These are phyloP conservation scores for Phanerodontia chrysosporium DNA, from an alignment of 768 basidiomycete species.

Conservation along the genomic window DNA sequence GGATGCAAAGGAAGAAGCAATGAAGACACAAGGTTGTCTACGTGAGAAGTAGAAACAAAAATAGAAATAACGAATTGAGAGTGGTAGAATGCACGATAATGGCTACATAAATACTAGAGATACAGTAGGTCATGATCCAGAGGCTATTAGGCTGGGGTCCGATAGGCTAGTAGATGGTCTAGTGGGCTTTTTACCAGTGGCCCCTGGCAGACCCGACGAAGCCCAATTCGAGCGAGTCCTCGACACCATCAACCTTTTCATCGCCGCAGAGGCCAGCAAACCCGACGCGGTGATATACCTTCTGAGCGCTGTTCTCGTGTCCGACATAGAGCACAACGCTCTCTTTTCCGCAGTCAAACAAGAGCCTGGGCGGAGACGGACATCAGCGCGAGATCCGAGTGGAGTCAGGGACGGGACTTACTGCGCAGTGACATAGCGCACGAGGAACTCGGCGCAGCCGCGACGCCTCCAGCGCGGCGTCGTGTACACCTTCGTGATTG, in stretches of 20 bases:
- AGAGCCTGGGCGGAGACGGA: conserved; percentile 29
- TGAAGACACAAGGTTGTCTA: background rate
- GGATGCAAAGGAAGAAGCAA: background rate
- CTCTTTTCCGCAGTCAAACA: conserved; percentile 40
- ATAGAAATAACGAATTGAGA: background rate
- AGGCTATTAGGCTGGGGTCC: background rate
- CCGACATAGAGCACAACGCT: conserved; percentile 54
- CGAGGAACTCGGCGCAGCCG: conserved; percentile 50
- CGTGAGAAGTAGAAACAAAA: background rate
- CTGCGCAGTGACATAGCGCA: conserved; percentile 42
- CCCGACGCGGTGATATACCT: conserved; percentile 51
- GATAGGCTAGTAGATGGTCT: background rate
- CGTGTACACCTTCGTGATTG: conserved; percentile 59
- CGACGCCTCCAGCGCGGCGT: conserved; percentile 38
- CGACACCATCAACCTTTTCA: conserved; percentile 35
- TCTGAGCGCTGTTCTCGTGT: conserved; percentile 44
- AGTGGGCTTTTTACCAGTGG: conserved; percentile 41
- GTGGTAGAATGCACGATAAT: background rate
- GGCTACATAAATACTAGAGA: conserved; percentile 16
- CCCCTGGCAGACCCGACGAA: conserved; percentile 44
- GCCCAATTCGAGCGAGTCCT: conserved; percentile 51
- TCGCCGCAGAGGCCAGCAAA: conserved; percentile 43
- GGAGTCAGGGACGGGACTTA: conserved; percentile 22
- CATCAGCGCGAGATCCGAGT: conserved; percentile 11
- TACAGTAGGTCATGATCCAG: conserved; percentile 11